Base-by-base conservation (phyloP, 352 stramenopile genomes). In the Phytophthora tentaculata region DNA sequence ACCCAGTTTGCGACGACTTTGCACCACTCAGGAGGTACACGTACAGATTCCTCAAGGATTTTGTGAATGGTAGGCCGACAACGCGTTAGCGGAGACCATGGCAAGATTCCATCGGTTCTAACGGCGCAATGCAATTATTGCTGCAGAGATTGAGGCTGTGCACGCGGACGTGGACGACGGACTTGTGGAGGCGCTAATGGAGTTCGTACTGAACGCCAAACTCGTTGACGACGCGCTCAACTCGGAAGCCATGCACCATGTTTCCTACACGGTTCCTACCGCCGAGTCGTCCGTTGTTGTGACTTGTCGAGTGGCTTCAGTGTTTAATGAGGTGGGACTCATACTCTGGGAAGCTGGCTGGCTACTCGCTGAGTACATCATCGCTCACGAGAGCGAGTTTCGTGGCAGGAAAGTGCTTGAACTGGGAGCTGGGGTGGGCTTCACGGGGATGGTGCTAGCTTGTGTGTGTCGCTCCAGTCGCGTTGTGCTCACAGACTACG, bases 271-370 rank as follows among this genome's bases (percentile, higher is more conserved):
- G 0, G 62, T 93, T 16, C 71, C 72, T 1, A 61, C 45, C 3
- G n/a, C 58, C 14, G 41, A 59, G 9, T 32, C 52, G 13, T 60
- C 41, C 16, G 16, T 67, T 28, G 74, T 88, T 17, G 76, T 95
- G 44, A 92, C 84, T 23, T 93, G 84, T 62, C 82, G 87, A 41
- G 87, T 95, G 32, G 86, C 87, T 4, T 90, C 84, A 0, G 77
- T 92, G 47, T 86, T 91, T 48, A 95, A 95, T 52, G 87, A 95
- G 6, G 87, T 95, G 14, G 87, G 87, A 5, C 76, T 95, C 20
- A 94, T 91, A 64, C 79, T 95, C 37, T 95, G 87, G 87, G 82
- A 95, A 65, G 87, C 87, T 6, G 84, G 81, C 0, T 94, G 79
- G 77, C 80, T 92, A 14, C 78, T 95, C 17, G 83, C 87, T 17